Conservation (phyloP, 257 asterid species). For the Jacaranda mimosifolia region DNA sequence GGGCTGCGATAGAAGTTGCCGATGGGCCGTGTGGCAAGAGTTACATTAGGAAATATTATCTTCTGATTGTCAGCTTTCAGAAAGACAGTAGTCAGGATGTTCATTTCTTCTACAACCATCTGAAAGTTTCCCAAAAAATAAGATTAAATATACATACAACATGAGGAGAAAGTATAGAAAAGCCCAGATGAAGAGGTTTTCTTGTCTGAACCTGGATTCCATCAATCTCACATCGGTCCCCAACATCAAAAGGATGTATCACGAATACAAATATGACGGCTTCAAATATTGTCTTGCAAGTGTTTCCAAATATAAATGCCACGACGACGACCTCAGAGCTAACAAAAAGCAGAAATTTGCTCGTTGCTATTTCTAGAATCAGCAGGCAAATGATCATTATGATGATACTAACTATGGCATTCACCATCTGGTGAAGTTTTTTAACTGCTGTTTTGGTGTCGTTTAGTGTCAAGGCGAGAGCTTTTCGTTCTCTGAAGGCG, state of each 20-base stretch:
- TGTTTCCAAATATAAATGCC: slow-evolving; percentile 68
- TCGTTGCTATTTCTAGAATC: slow-evolving; percentile 59
- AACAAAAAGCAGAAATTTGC: slow-evolving; percentile 52
- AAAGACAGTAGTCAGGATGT: slow-evolving; percentile 65
- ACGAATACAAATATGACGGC: slow-evolving; percentile 66
- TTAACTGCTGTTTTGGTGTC: slow-evolving; percentile 74
- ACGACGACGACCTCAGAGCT: slow-evolving; percentile 67
- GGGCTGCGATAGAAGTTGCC: slow-evolving; percentile 67
- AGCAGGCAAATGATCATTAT: slow-evolving; percentile 21
- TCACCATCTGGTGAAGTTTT: slow-evolving; percentile 63
- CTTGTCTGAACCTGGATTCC: slow-evolving; percentile 52
- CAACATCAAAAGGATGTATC: slow-evolving; percentile 72
- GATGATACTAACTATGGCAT: slow-evolving; percentile 46
- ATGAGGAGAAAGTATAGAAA: too few relatives aligned
- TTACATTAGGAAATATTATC: slow-evolving; percentile 58
- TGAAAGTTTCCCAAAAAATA: slow-evolving; percentile 33
- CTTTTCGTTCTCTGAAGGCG: slow-evolving; percentile 70
- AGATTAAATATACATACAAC: background rate
- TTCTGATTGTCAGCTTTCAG: slow-evolving; percentile 58
- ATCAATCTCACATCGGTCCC: slow-evolving; percentile 70
- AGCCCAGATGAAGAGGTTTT: too few relatives aligned
- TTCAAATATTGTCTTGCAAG: slow-evolving; percentile 65
- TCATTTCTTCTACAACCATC: slow-evolving; percentile 81
- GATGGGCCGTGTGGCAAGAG: slow-evolving; percentile 54
- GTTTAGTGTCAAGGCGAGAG: slow-evolving; percentile 62